A percentile compares a stretch with the other conserved stretches of the same genome.
phyloP scores from a whole-genome alignment of 2,329 filamentous ascomycete species.

The Sclerotinia nivalis region DNA sequence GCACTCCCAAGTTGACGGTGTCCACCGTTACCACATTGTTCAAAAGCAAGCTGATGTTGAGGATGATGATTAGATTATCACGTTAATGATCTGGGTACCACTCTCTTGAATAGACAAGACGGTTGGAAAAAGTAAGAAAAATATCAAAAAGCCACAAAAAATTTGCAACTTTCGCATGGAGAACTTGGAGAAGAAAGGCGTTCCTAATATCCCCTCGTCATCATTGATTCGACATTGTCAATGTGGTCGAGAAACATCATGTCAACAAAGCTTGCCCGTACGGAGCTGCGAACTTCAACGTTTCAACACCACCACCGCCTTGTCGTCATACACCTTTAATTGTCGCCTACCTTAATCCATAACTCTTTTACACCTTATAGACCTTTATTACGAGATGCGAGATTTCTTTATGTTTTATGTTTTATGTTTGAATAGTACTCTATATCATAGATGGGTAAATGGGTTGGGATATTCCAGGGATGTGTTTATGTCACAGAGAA shows the following conservation, averaged over 20 bases:
- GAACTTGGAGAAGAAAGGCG: slow-evolving; percentile 22
- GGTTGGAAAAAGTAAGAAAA: slow-evolving; percentile 9
- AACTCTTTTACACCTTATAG: slow-evolving; percentile 19
- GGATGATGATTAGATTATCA: slow-evolving; percentile 24
- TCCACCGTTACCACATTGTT: slow-evolving; percentile 24
- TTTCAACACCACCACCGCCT: background rate
- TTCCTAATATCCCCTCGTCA: slow-evolving; percentile 24
- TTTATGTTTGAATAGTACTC: slow-evolving; percentile 17
- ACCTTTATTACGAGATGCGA: slow-evolving; percentile 22
- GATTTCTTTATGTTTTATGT: slow-evolving; percentile 22
- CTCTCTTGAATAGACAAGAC: slow-evolving; percentile 14
- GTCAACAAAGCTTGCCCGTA: background rate
- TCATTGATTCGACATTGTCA: slow-evolving; percentile 2
- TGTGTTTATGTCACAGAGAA: slow-evolving; percentile 12
- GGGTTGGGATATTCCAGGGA: slow-evolving; percentile 21
- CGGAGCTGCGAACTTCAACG: background rate
- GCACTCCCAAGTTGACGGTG: slow-evolving; percentile 48
- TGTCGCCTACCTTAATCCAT: slow-evolving; percentile 19
- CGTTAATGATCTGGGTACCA: background rate
- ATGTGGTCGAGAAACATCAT: background rate
- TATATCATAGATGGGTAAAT: slow-evolving; percentile 20
- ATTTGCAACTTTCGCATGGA: slow-evolving; percentile 12
- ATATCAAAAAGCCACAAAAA: slow-evolving; percentile 19
- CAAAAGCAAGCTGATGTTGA: slow-evolving; percentile 24
- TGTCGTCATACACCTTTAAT: slow-evolving; percentile 19